phyloP scores from a whole-genome alignment of 768 basidiomycete species.

The Pleurotus sapidus region DNA sequence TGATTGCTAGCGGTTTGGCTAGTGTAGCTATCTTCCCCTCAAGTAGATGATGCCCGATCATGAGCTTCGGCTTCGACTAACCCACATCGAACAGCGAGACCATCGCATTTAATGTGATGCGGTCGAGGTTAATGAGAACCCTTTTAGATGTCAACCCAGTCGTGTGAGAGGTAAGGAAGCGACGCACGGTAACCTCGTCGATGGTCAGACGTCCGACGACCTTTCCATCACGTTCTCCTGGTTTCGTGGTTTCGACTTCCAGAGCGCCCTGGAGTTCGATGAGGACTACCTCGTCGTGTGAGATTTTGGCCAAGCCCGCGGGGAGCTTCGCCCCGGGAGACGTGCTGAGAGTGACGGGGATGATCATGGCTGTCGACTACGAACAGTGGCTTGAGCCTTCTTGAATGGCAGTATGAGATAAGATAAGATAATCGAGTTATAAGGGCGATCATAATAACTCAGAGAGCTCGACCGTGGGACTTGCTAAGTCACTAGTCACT shows the following conservation, averaged over 20 bases:
- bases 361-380: constrained; percentile 47
- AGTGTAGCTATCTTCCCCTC: constrained; percentile 81
- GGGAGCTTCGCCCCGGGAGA: constrained; percentile 49
- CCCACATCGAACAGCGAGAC: not conserved
- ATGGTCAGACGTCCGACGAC: constrained; percentile 77
- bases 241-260: constrained; percentile 56
- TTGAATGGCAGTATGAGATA: no score
- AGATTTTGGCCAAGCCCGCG: constrained; percentile 64
- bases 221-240: constrained; percentile 58
- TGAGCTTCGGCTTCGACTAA: constrained; percentile 75
- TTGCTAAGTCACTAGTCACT: no score
- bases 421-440: no score
- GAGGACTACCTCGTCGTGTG: constrained; percentile 76
- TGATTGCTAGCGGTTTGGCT: constrained; percentile 79
- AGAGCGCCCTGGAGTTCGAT: constrained; percentile 88
- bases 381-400: no score
- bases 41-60: constrained; percentile 86
- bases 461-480: no score
- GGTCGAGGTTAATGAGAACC: constrained; percentile 7
- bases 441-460: no score
- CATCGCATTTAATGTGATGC: not conserved
- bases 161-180: not conserved
- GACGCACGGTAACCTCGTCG: constrained; percentile 39
- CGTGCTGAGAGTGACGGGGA: constrained; percentile 51
- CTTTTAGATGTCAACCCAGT: not conserved